phyloP scores from a whole-genome alignment of 768 basidiomycete genomes.

The Kwoniella sp. region DNA sequence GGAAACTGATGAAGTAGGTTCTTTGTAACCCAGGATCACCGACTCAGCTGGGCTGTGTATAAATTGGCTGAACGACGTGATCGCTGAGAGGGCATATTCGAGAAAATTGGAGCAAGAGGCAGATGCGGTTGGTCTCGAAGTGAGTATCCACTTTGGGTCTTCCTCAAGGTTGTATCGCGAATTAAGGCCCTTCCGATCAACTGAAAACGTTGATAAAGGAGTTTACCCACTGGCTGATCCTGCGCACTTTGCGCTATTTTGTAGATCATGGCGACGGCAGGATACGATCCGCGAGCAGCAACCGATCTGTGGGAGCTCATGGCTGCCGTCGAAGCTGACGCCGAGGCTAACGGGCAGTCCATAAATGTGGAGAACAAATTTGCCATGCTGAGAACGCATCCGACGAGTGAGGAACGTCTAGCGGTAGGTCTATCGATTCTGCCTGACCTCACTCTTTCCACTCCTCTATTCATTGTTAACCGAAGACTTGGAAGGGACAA shows the following conservation, averaged over 20 bases:
- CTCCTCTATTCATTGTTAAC: neutral
- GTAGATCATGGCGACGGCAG: conserved; percentile 60
- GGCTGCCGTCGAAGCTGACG: conserved; percentile 58
- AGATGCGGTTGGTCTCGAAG: conserved; percentile 58
- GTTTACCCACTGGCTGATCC: neutral
- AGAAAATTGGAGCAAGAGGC: conserved; percentile 60
- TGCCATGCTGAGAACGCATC: conserved; percentile 59
- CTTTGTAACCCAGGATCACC: conserved; percentile 53
- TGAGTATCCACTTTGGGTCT: conserved; percentile 28
- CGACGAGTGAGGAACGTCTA: conserved; percentile 57
- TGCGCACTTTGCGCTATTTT: too few species aligned
- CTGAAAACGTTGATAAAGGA: too few species aligned
- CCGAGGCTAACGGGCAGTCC: conserved; percentile 44
- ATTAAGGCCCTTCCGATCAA: too few species aligned
- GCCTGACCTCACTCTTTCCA: too few species aligned
- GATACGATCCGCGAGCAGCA: conserved; percentile 58
- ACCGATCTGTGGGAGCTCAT: conserved; percentile 59
- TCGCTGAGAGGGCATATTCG: conserved; percentile 58
- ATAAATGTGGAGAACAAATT: conserved; percentile 53
- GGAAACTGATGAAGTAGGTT: too few species aligned
- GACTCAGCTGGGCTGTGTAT: conserved; percentile 57
- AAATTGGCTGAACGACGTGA: conserved; percentile 58
- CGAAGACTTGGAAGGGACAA: neutral
- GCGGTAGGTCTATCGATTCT: conserved; percentile 48
- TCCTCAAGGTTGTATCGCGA: neutral